Evolutionary conservation across 805 yeast genomes (phyloP).

Genomic region (Lipomyces chichibuensis): DNA sequence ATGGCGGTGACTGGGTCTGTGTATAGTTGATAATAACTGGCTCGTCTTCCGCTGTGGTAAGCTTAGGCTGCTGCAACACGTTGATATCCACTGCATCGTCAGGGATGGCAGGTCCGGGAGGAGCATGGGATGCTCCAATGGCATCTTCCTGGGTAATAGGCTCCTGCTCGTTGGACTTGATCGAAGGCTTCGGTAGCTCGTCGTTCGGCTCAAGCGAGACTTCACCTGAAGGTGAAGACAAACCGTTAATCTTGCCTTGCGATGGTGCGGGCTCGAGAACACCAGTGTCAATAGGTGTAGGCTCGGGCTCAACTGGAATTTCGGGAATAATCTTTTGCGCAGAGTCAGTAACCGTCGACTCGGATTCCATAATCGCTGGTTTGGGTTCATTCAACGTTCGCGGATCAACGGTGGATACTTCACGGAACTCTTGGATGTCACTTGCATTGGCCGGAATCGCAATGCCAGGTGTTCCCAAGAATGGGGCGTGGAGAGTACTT

Average conservation of each 20-base stretch:
- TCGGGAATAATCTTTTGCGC: background rate
- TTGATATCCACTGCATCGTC: conserved; percentile 62
- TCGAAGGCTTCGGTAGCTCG: conserved; percentile 1
- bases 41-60: background rate
- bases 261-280: conserved; percentile 6
- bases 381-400: conserved; percentile 8
- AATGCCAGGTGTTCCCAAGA: conserved; percentile 62
- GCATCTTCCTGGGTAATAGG: conserved; percentile 16
- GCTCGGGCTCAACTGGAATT: conserved; percentile 1
- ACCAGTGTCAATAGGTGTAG: background rate
- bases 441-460: conserved; percentile 63
- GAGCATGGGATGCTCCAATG: conserved; percentile 25
- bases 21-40: background rate
- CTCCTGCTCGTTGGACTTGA: background rate
- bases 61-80: conserved; percentile 56
- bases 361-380: background rate
- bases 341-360: conserved; percentile 12
- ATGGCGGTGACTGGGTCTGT: background rate
- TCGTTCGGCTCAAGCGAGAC: background rate
- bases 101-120: conserved; percentile 76
- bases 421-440: conserved; percentile 64
- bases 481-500: conserved; percentile 7
- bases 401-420: conserved; percentile 50
- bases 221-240: background rate
- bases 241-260: background rate